Percentiles rank a stretch among this genome's conserved stretches.
Conservation (phyloP, 2,329 filamentous ascomycete genomes). For the Colletotrichum paranaense region DNA sequence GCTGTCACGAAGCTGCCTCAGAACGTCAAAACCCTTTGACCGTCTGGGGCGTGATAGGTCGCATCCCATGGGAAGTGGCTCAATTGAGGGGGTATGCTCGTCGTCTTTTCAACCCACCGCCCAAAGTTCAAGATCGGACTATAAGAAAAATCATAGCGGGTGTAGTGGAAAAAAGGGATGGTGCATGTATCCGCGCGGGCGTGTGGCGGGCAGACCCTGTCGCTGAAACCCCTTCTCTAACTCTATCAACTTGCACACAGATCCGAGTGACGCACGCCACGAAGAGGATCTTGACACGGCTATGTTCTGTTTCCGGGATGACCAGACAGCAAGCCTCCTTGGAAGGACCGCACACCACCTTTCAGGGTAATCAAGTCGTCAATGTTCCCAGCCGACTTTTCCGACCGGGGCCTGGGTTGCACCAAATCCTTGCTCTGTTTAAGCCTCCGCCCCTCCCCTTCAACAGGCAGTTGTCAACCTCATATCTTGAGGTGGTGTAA, state of each 20-base stretch:
- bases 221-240: constrained; percentile 35
- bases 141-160: neutral
- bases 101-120: neutral
- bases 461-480: neutral
- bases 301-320: constrained; percentile 16
- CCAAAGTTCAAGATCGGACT: constrained; percentile 11
- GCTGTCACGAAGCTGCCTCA: constrained; percentile 32
- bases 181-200: constrained; percentile 17
- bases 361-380: constrained; percentile 15
- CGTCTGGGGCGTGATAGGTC: constrained; percentile 16
- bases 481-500: constrained; percentile 14
- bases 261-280: constrained; percentile 34
- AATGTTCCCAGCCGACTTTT: constrained; percentile 7
- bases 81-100: constrained; percentile 11
- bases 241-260: constrained; percentile 35
- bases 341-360: constrained; percentile 1
- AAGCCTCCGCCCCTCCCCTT: constrained; percentile 17
- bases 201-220: constrained; percentile 27
- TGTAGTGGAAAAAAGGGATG: neutral
- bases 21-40: constrained; percentile 25
- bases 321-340: constrained; percentile 2
- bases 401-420: constrained; percentile 18
- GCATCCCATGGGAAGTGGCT: constrained; percentile 23
- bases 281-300: constrained; percentile 20
- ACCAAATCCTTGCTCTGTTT: constrained; percentile 10